A percentile compares a stretch with the other conserved stretches of the same genome.
These are phyloP conservation scores for Aspergillus sp. DNA, from an alignment of 2,329 filamentous ascomycete species.

Conservation along the genomic window DNA sequence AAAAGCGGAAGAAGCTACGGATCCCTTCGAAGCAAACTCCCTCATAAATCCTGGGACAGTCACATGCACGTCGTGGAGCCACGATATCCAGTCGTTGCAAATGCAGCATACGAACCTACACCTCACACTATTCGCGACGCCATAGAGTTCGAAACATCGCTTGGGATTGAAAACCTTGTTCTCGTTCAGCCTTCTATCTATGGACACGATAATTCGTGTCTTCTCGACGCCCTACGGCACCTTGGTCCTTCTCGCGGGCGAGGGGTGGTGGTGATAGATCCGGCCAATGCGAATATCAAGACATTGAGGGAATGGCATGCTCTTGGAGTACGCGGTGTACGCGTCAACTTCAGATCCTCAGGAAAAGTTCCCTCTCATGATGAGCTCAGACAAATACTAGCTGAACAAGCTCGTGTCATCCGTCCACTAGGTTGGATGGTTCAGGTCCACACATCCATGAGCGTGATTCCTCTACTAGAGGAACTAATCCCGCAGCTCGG, in stretches of 20 bases:
- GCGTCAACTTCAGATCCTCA: conserved; percentile 63
- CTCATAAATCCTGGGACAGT: conserved; percentile 59
- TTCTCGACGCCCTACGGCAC: conserved; percentile 57
- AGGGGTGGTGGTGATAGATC: conserved; percentile 63
- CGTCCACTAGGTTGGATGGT: conserved; percentile 60
- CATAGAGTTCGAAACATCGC: conserved; percentile 53
- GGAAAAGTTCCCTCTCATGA: conserved; percentile 46
- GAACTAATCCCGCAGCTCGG: conserved; percentile 54
- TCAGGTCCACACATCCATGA: conserved; percentile 62
- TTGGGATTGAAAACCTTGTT: conserved; percentile 61
- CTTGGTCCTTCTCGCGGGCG: conserved; percentile 57
- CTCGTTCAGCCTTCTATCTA: conserved; percentile 67
- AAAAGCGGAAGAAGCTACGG: background rate
- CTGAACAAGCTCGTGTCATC: conserved; percentile 56
- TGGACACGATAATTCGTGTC: conserved; percentile 63
- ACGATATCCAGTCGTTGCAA: conserved; percentile 53
- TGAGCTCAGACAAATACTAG: conserved; percentile 50
- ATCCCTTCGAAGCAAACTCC: conserved; percentile 31
- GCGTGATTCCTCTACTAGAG: conserved; percentile 55
- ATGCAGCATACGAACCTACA: conserved; percentile 58
- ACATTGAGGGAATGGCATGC: conserved; percentile 59
- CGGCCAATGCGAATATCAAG: conserved; percentile 40
- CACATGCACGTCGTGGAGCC: conserved; percentile 69
- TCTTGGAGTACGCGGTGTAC: conserved; percentile 62
- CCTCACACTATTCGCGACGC: conserved; percentile 58